Conservation (phyloP, 495 filamentous ascomycete species). For the Penicillium antarcticum region DNA sequence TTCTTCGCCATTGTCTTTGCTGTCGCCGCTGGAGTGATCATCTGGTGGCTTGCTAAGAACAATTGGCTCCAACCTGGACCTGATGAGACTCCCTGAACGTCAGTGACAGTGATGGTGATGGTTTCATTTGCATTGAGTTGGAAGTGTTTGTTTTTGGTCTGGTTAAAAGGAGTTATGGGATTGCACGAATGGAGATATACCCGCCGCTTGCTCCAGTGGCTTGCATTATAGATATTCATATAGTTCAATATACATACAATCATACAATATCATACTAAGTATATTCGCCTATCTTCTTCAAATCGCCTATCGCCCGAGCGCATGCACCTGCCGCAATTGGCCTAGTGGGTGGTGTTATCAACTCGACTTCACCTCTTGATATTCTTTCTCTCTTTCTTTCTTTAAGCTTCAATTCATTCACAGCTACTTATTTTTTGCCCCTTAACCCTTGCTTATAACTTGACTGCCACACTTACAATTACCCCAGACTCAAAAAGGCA, state of each 20-base stretch:
- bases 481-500: neutral
- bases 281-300: neutral
- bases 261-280: neutral
- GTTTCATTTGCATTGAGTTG: too few species aligned
- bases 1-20: slow-evolving; percentile 27
- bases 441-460: too few species aligned
- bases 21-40: slow-evolving; percentile 25
- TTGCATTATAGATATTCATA: neutral
- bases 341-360: neutral
- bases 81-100: neutral
- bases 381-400: neutral
- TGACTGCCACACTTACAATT: too few species aligned
- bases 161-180: neutral
- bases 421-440: too few species aligned
- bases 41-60: slow-evolving; percentile 41
- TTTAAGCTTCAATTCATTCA: too few species aligned
- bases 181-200: slow-evolving; percentile 2
- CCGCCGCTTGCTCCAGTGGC: neutral
- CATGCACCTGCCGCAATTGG: neutral
- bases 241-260: neutral
- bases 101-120: too few species aligned
- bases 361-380: neutral
- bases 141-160: too few species aligned
- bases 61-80: slow-evolving; percentile 33
- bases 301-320: neutral